Evolutionary conservation across 2,329 filamentous ascomycete species (phyloP).

Genomic region (Volutella citrinella): DNA sequence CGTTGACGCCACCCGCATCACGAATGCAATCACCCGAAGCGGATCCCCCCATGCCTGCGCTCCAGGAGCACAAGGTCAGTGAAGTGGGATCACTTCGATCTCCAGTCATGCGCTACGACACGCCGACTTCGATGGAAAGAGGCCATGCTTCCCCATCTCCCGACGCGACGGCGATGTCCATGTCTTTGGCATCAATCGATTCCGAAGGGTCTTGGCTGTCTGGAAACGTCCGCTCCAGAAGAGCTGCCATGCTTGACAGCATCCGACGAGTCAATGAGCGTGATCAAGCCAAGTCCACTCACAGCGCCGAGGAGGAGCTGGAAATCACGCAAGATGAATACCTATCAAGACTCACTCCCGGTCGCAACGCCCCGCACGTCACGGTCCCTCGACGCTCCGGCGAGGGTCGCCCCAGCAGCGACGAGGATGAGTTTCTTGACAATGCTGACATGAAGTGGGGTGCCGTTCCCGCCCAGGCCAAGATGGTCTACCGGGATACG

Average conservation of each 20-base stretch:
- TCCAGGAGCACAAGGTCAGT: conserved; percentile 25
- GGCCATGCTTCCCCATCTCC: conserved; percentile 39
- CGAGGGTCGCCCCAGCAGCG: conserved; percentile 55
- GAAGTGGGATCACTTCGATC: conserved; percentile 26
- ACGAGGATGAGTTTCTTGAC: conserved; percentile 49
- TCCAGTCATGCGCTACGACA: conserved; percentile 37
- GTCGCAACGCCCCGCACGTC: conserved; percentile 22
- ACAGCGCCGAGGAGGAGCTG: conserved; percentile 61
- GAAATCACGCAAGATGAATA: conserved; percentile 68
- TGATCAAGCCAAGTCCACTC: conserved; percentile 26
- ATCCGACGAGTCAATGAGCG: conserved; percentile 29
- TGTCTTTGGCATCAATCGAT: conserved; percentile 90
- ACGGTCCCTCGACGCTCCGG: conserved; percentile 44
- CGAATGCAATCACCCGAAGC: conserved; percentile 74
- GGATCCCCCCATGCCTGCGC: conserved; percentile 39
- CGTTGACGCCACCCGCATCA: conserved; percentile 81
- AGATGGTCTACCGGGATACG: conserved; percentile 57
- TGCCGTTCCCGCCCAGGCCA: conserved; percentile 43
- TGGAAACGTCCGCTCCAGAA: conserved; percentile 58
- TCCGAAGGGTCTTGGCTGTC: conserved; percentile 96
- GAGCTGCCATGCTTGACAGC: conserved; percentile 44
- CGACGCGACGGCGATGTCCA: conserved; percentile 67
- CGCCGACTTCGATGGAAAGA: conserved; percentile 37
- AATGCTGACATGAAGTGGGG: conserved; percentile 51
- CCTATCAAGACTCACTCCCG: conserved; percentile 48